Conservation (phyloP, 768 basidiomycete species). For the Serendipita sp. region DNA sequence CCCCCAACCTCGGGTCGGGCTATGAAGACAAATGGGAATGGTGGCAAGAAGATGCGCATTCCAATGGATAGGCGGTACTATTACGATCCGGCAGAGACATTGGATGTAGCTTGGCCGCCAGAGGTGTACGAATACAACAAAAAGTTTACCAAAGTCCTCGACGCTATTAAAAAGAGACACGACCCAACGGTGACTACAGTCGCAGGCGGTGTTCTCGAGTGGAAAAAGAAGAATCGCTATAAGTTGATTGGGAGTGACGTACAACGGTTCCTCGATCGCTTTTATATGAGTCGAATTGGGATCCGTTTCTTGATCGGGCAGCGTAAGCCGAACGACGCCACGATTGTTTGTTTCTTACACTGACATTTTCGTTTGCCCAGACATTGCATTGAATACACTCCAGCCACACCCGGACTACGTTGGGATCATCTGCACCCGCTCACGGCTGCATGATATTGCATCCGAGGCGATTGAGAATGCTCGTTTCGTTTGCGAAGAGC, state of each 20-base stretch:
- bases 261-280: slow-evolving; percentile 90
- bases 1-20: background rate
- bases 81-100: slow-evolving; percentile 46
- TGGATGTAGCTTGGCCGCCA: slow-evolving; percentile 62
- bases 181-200: slow-evolving; percentile 97
- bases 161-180: slow-evolving; percentile 83
- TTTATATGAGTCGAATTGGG: slow-evolving; percentile 89
- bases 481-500: slow-evolving; percentile 36
- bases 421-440: slow-evolving; percentile 90
- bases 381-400: slow-evolving; percentile 87
- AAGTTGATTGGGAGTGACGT: slow-evolving; percentile 69
- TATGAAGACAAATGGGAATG: slow-evolving; percentile 22
- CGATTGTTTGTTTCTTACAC: background rate
- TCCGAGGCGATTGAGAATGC: slow-evolving; percentile 98
- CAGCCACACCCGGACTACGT: slow-evolving; percentile 84
- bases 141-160: slow-evolving; percentile 71
- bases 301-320: slow-evolving; percentile 96
- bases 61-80: slow-evolving; percentile 80
- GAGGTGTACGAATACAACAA: slow-evolving; percentile 88
- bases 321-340: slow-evolving; percentile 35
- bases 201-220: slow-evolving; percentile 65
- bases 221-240: slow-evolving; percentile 64
- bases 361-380: slow-evolving; percentile 23
- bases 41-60: slow-evolving; percentile 45
- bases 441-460: slow-evolving; percentile 87